A percentile compares a stretch with the other conserved stretches of the same genome.
These are phyloP conservation scores for Seiridium unicorne DNA, from an alignment of 2,329 filamentous ascomycete genomes.

Conservation along the genomic window DNA sequence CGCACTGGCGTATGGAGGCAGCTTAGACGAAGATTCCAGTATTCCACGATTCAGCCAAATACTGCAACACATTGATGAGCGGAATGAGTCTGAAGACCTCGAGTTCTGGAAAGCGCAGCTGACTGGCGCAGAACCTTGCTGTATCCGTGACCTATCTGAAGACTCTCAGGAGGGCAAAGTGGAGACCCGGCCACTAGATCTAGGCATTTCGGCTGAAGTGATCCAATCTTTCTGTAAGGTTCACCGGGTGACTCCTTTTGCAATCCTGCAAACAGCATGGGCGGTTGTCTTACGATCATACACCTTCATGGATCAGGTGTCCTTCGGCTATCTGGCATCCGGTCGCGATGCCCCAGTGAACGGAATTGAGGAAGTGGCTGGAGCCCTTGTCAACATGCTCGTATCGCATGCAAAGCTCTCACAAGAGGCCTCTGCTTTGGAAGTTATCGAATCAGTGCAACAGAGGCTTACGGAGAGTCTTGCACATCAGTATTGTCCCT, in stretches of 20 bases:
- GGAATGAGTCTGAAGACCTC: neutral
- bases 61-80: slow-evolving; percentile 1
- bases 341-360: neutral
- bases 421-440: neutral
- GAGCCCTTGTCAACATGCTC: slow-evolving; percentile 4
- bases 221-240: slow-evolving; percentile 6
- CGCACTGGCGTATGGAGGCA: neutral
- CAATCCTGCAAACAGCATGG: slow-evolving; percentile 6
- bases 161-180: neutral
- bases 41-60: slow-evolving; percentile 6
- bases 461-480: neutral
- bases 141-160: slow-evolving; percentile 5
- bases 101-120: slow-evolving; percentile 6
- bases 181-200: neutral
- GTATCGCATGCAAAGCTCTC: slow-evolving; percentile 4
- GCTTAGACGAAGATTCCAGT: neutral
- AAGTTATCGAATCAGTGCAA: neutral
- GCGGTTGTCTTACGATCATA: neutral
- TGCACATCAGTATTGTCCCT: slow-evolving; percentile 1
- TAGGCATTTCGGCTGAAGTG: neutral
- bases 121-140: slow-evolving; percentile 5
- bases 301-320: slow-evolving; percentile 1
- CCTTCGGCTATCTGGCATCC: slow-evolving; percentile 1
- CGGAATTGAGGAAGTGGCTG: slow-evolving; percentile 1
- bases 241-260: slow-evolving; percentile 5